Evolutionary conservation across 2,329 filamentous ascomycete species (phyloP), one percentile per base, ranked within the genome.

Genomic region (Paraconiothyrium sp.): DNA sequence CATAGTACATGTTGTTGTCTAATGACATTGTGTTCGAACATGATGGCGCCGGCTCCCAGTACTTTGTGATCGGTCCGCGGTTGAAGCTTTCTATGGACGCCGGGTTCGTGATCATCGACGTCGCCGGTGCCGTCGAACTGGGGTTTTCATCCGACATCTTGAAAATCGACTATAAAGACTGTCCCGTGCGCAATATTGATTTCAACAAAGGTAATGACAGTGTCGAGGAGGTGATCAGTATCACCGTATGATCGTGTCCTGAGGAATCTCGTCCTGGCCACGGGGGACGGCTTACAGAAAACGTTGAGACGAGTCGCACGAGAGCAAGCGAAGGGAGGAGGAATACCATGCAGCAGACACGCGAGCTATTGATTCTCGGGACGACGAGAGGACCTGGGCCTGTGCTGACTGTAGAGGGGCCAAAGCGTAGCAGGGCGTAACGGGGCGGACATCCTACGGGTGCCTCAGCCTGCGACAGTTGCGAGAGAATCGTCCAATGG

Each of bases 1-100:
- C 48, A 50, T 50, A 50, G 48, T 50, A 50, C 48, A 50, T 35
- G 10, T 50, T 50, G 44, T 2, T 13, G 30, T 50, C 48, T 5
- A 20, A 22, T 7, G 48, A 50, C 9, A 50, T 16, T 14, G 48
- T 50, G 3, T 16, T 11, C 16, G 48, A 16, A 8, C 48, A 50
- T 35, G 48, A 50, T 35, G 27, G 13, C n/a, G 48, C 14, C 27
- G 48, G 48, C 48, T 50, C 27, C 24, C 30, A 50, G 14, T 22
- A 35, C 48, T 50, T 35, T 35, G 48, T 50, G 27, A 50, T 50
- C 9, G 48, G 48, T 34, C 48, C 48, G 14, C 48, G 27, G 30
- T 50, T 50, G 9, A 35, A 50, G 27, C 14, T 20, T 14, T 34
- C 48, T 20, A 50, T 50, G 14, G 48, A 50, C 11, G 48, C 48